phyloP scores from a whole-genome alignment of 441 rosid species.

The Bruguiera hainesii region DNA sequence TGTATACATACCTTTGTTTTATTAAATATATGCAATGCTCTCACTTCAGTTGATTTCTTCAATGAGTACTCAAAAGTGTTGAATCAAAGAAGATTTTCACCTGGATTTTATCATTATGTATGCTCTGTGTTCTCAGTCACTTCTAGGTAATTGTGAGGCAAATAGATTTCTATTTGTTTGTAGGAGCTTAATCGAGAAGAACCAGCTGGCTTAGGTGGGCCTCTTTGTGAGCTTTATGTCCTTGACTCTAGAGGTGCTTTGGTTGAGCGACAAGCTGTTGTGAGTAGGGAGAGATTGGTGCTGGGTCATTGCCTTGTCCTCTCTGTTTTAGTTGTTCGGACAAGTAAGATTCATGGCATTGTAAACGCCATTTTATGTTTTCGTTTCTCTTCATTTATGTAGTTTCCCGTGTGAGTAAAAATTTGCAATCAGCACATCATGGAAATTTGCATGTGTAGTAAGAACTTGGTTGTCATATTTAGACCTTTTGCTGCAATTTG shows the following conservation, averaged over 20 bases:
- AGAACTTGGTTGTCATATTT: too few species aligned
- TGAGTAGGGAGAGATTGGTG: slow-evolving; percentile 75
- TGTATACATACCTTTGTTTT: too few species aligned
- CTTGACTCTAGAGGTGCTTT: slow-evolving; percentile 92
- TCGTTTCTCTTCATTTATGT: slow-evolving; percentile 4
- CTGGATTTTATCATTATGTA: not conserved
- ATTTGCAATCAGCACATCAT: too few species aligned
- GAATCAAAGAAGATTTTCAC: slow-evolving; percentile 1
- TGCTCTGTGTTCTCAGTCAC: not conserved
- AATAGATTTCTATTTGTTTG: slow-evolving; percentile 19
- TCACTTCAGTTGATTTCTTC: not conserved
- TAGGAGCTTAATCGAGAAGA: slow-evolving; percentile 95
- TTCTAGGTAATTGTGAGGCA: not conserved
- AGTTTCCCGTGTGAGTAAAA: not conserved
- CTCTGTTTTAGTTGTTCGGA: slow-evolving; percentile 73
- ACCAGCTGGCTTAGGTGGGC: slow-evolving; percentile 94
- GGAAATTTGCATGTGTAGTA: too few species aligned
- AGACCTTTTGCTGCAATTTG: too few species aligned
- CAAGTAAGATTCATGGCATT: slow-evolving; percentile 48
- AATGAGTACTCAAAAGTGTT: not conserved
- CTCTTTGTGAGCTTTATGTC: slow-evolving; percentile 65
- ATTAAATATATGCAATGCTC: not conserved
- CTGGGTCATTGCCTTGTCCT: slow-evolving; percentile 94
- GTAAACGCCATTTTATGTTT: not conserved
- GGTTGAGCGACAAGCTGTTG: slow-evolving; percentile 86